phyloP scores from a whole-genome alignment of 192 early-diverging fungal species.

The Thamnidium elegans region DNA sequence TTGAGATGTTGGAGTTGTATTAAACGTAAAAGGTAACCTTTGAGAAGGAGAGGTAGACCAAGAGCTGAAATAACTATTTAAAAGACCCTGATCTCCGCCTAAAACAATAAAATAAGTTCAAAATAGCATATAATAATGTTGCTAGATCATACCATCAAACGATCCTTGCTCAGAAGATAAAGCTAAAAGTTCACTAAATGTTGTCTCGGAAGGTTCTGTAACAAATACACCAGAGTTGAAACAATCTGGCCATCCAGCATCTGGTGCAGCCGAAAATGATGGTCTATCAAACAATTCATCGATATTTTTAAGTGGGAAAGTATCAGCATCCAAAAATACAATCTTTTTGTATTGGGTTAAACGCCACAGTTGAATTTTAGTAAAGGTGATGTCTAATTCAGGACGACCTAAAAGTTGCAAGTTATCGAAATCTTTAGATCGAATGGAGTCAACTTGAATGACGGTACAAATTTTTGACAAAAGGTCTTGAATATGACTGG shows the following conservation, averaged over 20 bases:
- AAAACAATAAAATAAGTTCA: constrained; percentile 17
- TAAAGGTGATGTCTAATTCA: constrained; percentile 86
- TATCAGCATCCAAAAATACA: constrained; percentile 89
- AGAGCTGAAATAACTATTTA: constrained; percentile 82
- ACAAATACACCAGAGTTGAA: constrained; percentile 98
- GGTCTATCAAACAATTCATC: constrained; percentile 76
- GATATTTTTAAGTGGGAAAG: constrained; percentile 76
- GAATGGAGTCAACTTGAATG: constrained; percentile 63
- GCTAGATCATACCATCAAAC: constrained; percentile 75
- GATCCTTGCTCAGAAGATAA: constrained; percentile 55
- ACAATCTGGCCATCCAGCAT: constrained; percentile 95
- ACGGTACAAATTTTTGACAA: constrained; percentile 70
- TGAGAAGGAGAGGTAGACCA: constrained; percentile 65
- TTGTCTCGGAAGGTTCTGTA: constrained; percentile 50
- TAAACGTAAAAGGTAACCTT: constrained; percentile 88
- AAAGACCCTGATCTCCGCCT: constrained; percentile 92
- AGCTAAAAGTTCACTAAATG: constrained; percentile 52
- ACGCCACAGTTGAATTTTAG: constrained; percentile 87
- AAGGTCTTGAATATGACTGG: constrained; percentile 43
- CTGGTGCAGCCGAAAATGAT: constrained; percentile 83
- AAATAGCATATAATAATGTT: not conserved
- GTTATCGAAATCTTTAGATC: constrained; percentile 59
- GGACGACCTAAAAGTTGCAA: constrained; percentile 79
- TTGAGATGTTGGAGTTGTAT: constrained; percentile 77
- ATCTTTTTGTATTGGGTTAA: constrained; percentile 66